These are phyloP conservation scores for Entophlyctis luteolus DNA, from an alignment of 192 early-diverging fungal species.

Conservation along the genomic window DNA sequence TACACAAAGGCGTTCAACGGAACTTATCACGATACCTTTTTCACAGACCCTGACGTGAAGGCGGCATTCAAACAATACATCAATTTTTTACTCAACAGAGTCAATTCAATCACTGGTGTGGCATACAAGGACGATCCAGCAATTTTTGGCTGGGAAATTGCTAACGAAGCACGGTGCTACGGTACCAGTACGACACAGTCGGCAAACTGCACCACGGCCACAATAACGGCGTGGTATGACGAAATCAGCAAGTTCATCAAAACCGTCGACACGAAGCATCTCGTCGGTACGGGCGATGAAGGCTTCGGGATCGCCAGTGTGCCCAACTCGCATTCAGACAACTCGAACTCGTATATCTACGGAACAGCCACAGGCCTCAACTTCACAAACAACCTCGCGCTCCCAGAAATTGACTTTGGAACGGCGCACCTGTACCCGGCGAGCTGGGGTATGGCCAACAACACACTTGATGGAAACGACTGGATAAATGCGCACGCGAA, in stretches of 20 bases:
- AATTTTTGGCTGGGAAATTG: conserved; percentile 34
- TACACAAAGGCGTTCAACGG: not conserved
- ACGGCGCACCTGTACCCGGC: conserved; percentile 18
- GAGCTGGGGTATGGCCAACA: too few species aligned
- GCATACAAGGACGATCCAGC: conserved; percentile 40
- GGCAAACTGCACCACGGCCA: not conserved
- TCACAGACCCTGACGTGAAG: conserved; percentile 25
- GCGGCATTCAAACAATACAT: conserved; percentile 37
- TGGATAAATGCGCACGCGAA: too few species aligned
- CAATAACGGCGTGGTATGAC: conserved; percentile 26
- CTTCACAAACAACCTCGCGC: not conserved
- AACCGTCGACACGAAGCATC: conserved; percentile 37
- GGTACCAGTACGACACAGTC: not conserved
- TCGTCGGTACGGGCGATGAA: conserved; percentile 25
- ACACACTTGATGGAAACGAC: too few species aligned
- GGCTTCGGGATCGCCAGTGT: not conserved
- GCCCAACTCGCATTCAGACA: not conserved
- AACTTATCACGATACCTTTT: conserved; percentile 31
- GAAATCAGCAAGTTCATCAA: conserved; percentile 38
- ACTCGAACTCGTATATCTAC: not conserved
- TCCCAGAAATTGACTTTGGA: not conserved
- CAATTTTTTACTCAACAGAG: conserved; percentile 27
- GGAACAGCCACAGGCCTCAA: not conserved
- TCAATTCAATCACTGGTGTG: conserved; percentile 37
- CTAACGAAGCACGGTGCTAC: conserved; percentile 28